Evolutionary conservation across 345 rosid species (phyloP).

Genomic region (Acer saccharum): DNA sequence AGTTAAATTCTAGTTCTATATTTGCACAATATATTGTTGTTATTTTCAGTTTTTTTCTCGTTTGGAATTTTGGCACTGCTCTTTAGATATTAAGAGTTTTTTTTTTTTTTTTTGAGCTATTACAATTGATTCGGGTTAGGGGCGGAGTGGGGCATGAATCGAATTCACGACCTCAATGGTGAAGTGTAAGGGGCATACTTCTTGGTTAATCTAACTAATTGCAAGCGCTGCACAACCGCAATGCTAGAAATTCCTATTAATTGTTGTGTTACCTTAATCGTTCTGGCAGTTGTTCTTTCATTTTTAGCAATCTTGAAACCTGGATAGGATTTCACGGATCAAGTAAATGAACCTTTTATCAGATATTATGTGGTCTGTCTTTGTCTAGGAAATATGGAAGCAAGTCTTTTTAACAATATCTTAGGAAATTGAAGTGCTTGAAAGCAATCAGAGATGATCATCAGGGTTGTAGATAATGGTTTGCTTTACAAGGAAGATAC

Average conservation of each 20-base stretch:
- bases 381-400: background rate
- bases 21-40: background rate
- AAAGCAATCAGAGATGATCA: background rate
- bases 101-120: too few species aligned
- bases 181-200: too few species aligned
- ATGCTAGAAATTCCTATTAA: background rate
- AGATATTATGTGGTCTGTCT: background rate
- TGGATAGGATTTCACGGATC: background rate
- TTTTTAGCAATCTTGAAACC: background rate
- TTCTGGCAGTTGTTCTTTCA: background rate
- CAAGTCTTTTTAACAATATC: background rate
- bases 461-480: background rate
- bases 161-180: too few species aligned
- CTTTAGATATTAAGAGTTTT: background rate
- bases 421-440: background rate
- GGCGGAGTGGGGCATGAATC: too few species aligned
- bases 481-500: background rate
- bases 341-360: background rate
- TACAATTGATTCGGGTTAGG: too few species aligned
- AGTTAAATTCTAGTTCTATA: constrained; percentile 33
- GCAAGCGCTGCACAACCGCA: background rate
- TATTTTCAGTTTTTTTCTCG: background rate
- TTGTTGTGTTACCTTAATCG: background rate
- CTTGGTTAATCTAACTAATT: background rate
- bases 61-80: background rate